Evolutionary conservation across 2,329 filamentous ascomycete genomes (phyloP).

Genomic region (Fusarium sp.): DNA sequence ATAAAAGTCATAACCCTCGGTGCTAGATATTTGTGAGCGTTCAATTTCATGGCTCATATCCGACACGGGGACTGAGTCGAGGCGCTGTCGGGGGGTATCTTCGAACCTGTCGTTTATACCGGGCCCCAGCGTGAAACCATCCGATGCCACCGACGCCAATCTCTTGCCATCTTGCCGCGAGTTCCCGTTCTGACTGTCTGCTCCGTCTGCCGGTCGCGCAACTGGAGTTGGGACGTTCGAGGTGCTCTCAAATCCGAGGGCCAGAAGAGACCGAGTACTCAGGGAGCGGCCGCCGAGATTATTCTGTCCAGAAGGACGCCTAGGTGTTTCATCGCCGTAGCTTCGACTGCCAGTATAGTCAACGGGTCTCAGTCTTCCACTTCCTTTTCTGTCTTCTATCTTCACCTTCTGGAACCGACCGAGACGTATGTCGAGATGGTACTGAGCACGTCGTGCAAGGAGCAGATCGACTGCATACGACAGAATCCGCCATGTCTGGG

Average conservation of each 20-base stretch:
- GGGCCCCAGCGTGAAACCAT: slow-evolving; percentile 62
- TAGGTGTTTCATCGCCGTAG: slow-evolving; percentile 53
- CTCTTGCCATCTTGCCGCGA: slow-evolving; percentile 49
- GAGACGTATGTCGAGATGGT: slow-evolving; percentile 64
- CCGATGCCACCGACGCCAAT: slow-evolving; percentile 59
- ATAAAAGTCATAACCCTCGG: slow-evolving; percentile 74
- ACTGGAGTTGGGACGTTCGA: slow-evolving; percentile 71
- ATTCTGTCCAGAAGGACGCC: slow-evolving; percentile 44
- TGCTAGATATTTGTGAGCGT: slow-evolving; percentile 59
- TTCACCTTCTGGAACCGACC: slow-evolving; percentile 51
- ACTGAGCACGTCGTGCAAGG: slow-evolving; percentile 64
- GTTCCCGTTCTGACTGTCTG: slow-evolving; percentile 45
- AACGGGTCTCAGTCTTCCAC: slow-evolving; percentile 39
- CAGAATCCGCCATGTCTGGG: slow-evolving; percentile 72
- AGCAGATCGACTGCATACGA: slow-evolving; percentile 66
- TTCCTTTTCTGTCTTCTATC: slow-evolving; percentile 45
- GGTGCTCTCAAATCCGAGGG: slow-evolving; percentile 69
- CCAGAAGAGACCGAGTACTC: slow-evolving; percentile 58
- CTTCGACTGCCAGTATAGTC: slow-evolving; percentile 39
- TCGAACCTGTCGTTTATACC: slow-evolving; percentile 52
- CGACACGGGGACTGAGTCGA: slow-evolving; percentile 63
- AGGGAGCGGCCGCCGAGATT: slow-evolving; percentile 47
- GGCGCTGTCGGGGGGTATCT: slow-evolving; percentile 54
- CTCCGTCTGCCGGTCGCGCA: slow-evolving; percentile 59
- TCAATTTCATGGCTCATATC: slow-evolving; percentile 62